Evolutionary conservation across 108 stramenopile species (phyloP).

Genomic region (Phaeodactylum tricornutum): DNA sequence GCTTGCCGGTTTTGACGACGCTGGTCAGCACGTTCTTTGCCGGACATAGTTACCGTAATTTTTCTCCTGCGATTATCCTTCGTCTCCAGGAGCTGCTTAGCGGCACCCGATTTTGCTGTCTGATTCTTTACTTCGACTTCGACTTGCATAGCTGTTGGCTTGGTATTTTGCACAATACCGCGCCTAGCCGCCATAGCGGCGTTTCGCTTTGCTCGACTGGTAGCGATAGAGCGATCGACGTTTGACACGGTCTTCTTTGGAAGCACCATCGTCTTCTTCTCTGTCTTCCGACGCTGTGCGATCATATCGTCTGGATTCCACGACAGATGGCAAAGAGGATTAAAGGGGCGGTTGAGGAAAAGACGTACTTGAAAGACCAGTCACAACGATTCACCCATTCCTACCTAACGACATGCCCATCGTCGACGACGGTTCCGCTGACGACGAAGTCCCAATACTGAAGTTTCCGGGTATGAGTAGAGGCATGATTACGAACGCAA

Average conservation of each 20-base stretch:
- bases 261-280: neutral
- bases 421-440: neutral
- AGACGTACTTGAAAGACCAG: neutral
- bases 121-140: conserved; percentile 58
- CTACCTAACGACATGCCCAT: conserved; percentile 4
- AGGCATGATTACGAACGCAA: no score
- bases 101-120: no score
- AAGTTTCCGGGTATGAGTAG: neutral
- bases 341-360: neutral
- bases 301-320: conserved; percentile 3
- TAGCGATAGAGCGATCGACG: conserved; percentile 48
- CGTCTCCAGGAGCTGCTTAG: conserved; percentile 14
- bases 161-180: conserved; percentile 22
- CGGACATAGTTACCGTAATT: neutral
- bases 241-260: conserved; percentile 8
- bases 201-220: conserved; percentile 55
- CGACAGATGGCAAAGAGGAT: neutral
- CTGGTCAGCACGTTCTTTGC: neutral
- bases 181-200: conserved; percentile 44
- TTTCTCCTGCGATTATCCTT: conserved; percentile 5
- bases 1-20: neutral
- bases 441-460: conserved; percentile 2
- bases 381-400: neutral
- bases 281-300: neutral
- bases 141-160: conserved; percentile 49